A percentile compares a stretch with the other conserved stretches of the same genome.
phyloP scores from a whole-genome alignment of 106 monocot species.

The Agapanthus africanus region DNA sequence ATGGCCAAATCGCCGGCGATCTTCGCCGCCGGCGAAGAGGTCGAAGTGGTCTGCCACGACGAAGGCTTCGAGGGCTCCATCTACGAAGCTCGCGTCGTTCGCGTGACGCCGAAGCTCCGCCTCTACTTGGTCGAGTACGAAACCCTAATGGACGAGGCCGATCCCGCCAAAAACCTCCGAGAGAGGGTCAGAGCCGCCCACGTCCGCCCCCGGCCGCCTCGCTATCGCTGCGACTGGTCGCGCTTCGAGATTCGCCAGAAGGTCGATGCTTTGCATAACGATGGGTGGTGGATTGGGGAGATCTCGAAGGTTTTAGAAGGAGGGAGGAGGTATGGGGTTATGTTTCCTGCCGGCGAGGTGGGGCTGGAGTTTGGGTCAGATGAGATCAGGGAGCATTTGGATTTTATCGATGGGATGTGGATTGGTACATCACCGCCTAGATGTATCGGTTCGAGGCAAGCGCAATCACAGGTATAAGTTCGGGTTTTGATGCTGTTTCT shows the following conservation, averaged over 20 bases:
- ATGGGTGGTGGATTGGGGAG: slow-evolving; percentile 55
- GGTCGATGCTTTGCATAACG: slow-evolving; percentile 51
- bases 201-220: slow-evolving; percentile 33
- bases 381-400: no score
- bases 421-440: no score
- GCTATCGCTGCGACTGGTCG: background rate
- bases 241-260: slow-evolving; percentile 11
- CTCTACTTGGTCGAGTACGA: slow-evolving; percentile 39
- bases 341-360: background rate
- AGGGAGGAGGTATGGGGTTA: background rate
- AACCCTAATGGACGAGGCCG: slow-evolving; percentile 17
- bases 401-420: no score
- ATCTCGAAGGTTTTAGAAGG: slow-evolving; percentile 5
- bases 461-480: no score
- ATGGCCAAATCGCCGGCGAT: no score
- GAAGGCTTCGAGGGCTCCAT: slow-evolving; percentile 34
- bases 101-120: slow-evolving; percentile 12
- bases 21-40: slow-evolving; percentile 28
- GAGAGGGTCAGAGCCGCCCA: slow-evolving; percentile 17
- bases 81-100: slow-evolving; percentile 30
- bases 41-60: slow-evolving; percentile 40
- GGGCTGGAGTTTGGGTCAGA: no score
- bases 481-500: background rate
- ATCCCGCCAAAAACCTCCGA: slow-evolving; percentile 19
- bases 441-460: no score